Evolutionary conservation across 768 basidiomycete species (phyloP).

Genomic region (Cystobasidium tubakii): DNA sequence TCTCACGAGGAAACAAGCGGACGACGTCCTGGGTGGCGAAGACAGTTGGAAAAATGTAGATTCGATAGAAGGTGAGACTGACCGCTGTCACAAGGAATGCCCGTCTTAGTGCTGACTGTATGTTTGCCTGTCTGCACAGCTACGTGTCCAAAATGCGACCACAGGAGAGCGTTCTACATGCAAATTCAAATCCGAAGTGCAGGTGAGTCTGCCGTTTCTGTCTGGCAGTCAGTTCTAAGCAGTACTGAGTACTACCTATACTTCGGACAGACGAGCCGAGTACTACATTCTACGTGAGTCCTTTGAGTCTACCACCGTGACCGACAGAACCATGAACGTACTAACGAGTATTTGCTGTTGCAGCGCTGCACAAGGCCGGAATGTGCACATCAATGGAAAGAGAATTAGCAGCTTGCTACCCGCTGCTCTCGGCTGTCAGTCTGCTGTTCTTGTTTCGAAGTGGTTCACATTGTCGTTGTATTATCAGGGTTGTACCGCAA

Average conservation of each 20-base stretch:
- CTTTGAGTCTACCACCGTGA: too few species aligned
- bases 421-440: too few species aligned
- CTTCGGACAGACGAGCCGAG: conserved; percentile 42
- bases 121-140: too few species aligned
- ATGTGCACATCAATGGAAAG: conserved; percentile 36
- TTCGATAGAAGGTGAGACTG: conserved; percentile 38
- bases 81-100: too few species aligned
- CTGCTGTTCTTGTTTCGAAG: too few species aligned
- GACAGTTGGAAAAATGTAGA: conserved; percentile 41
- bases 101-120: too few species aligned
- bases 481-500: too few species aligned
- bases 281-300: conserved; percentile 47
- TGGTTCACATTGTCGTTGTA: background rate
- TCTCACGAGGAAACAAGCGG: conserved; percentile 80
- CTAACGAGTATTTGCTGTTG: background rate
- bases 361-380: conserved; percentile 19
- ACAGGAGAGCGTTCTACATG: conserved; percentile 80
- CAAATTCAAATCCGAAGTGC: conserved; percentile 93
- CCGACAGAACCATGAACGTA: too few species aligned
- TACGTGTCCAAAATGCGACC: conserved; percentile 72
- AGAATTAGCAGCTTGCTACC: conserved; percentile 10
- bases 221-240: conserved; percentile 44
- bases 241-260: conserved; percentile 50
- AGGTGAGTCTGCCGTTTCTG: conserved; percentile 53
- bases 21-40: conserved; percentile 74